Conservation (phyloP, 768 basidiomycete genomes). For the Tremella fuciformis region DNA sequence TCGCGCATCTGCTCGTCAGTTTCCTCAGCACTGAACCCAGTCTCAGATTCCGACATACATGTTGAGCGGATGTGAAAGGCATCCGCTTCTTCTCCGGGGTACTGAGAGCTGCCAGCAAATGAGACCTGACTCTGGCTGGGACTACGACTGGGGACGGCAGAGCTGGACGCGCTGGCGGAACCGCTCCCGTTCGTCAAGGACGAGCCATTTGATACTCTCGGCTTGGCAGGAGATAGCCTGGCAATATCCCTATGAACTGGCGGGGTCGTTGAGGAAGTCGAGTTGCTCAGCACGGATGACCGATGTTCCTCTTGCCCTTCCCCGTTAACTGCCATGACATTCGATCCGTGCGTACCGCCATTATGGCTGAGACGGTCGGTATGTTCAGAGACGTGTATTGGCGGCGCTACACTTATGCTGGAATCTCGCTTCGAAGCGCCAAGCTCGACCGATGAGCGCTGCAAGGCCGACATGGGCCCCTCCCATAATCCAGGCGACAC, state of each 20-base stretch:
- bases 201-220: background rate
- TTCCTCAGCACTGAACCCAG: background rate
- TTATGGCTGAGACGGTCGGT: no score
- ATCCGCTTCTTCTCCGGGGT: slow-evolving; percentile 51
- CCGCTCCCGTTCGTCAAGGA: background rate
- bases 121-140: slow-evolving; percentile 23
- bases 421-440: no score
- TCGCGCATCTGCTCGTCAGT: slow-evolving; percentile 60
- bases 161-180: background rate
- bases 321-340: no score
- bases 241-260: background rate
- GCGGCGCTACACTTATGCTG: no score
- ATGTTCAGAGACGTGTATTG: no score
- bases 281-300: slow-evolving; percentile 9
- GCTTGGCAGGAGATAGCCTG: background rate
- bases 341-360: no score
- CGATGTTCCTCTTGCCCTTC: background rate
- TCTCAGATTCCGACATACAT: slow-evolving; percentile 31
- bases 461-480: no score
- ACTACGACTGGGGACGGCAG: slow-evolving; percentile 8
- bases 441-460: no score
- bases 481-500: no score
- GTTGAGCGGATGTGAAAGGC: slow-evolving; percentile 52
- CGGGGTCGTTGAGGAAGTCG: slow-evolving; percentile 12
- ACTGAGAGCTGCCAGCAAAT: slow-evolving; percentile 35